Evolutionary conservation across 345 rosid genomes (phyloP), one percentile per base, ranked within the genome.

Genomic region (Punica granatum): DNA sequence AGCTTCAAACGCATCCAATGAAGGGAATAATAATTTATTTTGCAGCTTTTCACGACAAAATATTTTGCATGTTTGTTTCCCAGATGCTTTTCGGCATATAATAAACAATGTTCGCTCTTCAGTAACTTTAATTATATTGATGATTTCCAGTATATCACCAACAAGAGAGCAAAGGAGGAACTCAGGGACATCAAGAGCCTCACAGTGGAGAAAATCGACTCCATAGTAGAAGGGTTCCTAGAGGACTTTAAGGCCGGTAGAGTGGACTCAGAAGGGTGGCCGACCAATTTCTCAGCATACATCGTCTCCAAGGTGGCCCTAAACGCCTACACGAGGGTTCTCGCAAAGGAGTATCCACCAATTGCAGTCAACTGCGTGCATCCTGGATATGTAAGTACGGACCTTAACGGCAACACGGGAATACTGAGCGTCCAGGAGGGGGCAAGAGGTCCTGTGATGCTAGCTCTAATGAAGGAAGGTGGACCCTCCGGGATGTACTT

Each of bases 281-380:
- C 80, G 11, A 9, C 13, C 49, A 32, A 28, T 11, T 7, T 19
- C 14, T 65, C 69, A 1, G 66, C 74, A n/a, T 73, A 66, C 46
- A 3, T 63, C 1, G 48, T 76, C 42, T 76, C 79, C 23, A 76
- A 72, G 62, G 73, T 68, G 25, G 33, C 67, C 32, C 34, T 65
- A 26, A 73, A 73, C 69, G 74, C 80, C 36, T 76, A 68, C 56
- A 73, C 80, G 15, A 39, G 79, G 32, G 41, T 75, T 48, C 26
- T 75, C 35, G 76, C 80, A 1, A 72, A 65, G 31, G 42, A 69
- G 28, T 28, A 48, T 26, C 67, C 68, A 0, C 18, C 19, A 0
- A 60, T 69, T 0, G 18, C 58, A 58, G 62, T 72, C 25, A 76
- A 76, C 54, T 28, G 64, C 0, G 74, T 69, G 12, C 6, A 15